Evolutionary conservation across 2,329 filamentous ascomycete species (phyloP).

Genomic region (Chaetomium sp.): DNA sequence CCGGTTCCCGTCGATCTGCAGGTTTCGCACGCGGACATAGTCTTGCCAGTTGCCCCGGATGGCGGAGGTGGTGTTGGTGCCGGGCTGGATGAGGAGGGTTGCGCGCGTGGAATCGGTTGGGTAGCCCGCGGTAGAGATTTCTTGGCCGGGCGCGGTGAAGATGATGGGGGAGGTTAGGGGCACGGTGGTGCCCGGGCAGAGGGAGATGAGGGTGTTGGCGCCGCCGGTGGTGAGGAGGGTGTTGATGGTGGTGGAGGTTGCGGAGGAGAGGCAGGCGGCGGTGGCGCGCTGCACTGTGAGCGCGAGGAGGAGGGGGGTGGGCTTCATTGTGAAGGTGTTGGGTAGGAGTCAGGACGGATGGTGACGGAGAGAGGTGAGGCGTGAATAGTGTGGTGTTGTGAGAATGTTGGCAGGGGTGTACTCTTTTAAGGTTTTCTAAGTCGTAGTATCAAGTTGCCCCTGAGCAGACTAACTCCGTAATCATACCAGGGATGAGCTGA

Average conservation of each 20-base stretch:
- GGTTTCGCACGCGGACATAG: background rate
- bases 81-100: background rate
- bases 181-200: background rate
- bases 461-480: too few species aligned
- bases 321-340: too few species aligned
- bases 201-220: background rate
- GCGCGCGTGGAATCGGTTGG: background rate
- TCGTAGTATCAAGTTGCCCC: too few species aligned
- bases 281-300: too few species aligned
- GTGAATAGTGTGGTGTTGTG: too few species aligned
- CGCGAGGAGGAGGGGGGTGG: too few species aligned
- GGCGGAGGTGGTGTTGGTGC: background rate
- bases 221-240: background rate
- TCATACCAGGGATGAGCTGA: too few species aligned
- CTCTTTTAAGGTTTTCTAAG: too few species aligned
- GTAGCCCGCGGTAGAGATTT: background rate
- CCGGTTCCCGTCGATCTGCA: constrained; percentile 2
- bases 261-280: too few species aligned
- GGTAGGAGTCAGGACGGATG: too few species aligned
- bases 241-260: background rate
- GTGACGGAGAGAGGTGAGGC: too few species aligned
- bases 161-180: background rate
- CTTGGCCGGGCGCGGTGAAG: background rate
- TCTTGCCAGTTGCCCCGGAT: constrained; percentile 4
- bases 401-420: too few species aligned